Evolutionary conservation across 805 yeast species (phyloP).

Genomic region (Starmerella bombicola): DNA sequence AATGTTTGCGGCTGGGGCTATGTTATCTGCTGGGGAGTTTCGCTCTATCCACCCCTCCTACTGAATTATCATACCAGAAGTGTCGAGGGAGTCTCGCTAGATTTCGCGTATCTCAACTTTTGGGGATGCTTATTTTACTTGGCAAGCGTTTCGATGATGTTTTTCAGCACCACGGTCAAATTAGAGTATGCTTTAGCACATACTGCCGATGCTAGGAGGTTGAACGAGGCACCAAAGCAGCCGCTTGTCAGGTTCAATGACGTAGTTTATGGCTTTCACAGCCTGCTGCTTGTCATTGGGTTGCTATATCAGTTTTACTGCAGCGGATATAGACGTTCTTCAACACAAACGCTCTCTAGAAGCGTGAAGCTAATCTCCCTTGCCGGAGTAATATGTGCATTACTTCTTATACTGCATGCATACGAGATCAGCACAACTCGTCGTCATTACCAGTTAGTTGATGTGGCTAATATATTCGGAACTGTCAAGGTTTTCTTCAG

Average conservation of each 20-base stretch:
- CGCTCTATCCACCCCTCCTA: conserved; percentile 31
- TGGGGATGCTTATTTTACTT: conserved; percentile 30
- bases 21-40: conserved; percentile 29
- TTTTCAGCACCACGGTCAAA: conserved; percentile 27
- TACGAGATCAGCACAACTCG: conserved; percentile 23
- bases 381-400: conserved; percentile 18
- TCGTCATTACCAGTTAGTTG: conserved; percentile 26
- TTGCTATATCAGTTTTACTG: conserved; percentile 31
- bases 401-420: conserved; percentile 24
- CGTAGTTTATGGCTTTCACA: conserved; percentile 36
- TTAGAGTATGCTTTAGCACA: conserved; percentile 29
- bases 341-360: conserved; percentile 24
- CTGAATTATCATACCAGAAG: conserved; percentile 26
- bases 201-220: conserved; percentile 14
- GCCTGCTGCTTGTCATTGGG: conserved; percentile 29
- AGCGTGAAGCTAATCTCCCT: conserved; percentile 22
- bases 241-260: conserved; percentile 37
- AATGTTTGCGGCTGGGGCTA: conserved; percentile 24
- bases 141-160: conserved; percentile 26
- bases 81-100: conserved; percentile 31
- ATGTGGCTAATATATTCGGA: conserved; percentile 34
- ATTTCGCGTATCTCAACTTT: conserved; percentile 29
- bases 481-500: conserved; percentile 36
- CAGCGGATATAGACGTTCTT: conserved; percentile 30
- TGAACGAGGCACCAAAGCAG: conserved; percentile 17